Conservation (phyloP, 441 rosid species). For the Arabidopsis lyrata region DNA sequence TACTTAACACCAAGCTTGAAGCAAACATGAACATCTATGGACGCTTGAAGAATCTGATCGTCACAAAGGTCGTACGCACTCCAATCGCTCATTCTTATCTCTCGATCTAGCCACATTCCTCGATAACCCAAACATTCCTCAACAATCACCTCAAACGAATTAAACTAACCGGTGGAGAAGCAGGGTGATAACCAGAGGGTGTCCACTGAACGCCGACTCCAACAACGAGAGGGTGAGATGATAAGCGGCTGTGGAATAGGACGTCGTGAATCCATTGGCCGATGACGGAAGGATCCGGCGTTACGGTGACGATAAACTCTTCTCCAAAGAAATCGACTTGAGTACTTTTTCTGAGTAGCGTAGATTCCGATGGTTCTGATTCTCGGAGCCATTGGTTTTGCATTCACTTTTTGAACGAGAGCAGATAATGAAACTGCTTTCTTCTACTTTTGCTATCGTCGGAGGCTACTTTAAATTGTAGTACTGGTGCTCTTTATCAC, state of each 20-base stretch:
- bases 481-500: neutral
- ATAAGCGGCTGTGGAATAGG: too few species aligned
- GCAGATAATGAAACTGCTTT: neutral
- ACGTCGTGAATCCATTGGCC: neutral
- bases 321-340: neutral
- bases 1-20: conserved; percentile 1
- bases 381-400: conserved; percentile 3
- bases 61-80: neutral
- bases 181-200: neutral
- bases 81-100: conserved; percentile 13
- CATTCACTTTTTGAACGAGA: neutral
- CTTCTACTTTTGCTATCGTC: neutral
- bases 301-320: neutral
- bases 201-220: conserved; percentile 16
- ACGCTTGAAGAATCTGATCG: conserved; percentile 9
- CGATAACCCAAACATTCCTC: conserved; percentile 1
- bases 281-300: neutral
- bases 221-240: conserved; percentile 7
- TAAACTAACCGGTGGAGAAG: neutral
- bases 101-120: neutral
- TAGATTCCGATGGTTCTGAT: neutral
- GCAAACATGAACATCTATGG: conserved; percentile 10
- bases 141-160: conserved; percentile 18
- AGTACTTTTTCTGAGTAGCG: neutral
- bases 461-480: neutral